These are phyloP conservation scores for Trifolium fragiferum DNA, from an alignment of 306 rosid genomes.

Conservation along the genomic window DNA sequence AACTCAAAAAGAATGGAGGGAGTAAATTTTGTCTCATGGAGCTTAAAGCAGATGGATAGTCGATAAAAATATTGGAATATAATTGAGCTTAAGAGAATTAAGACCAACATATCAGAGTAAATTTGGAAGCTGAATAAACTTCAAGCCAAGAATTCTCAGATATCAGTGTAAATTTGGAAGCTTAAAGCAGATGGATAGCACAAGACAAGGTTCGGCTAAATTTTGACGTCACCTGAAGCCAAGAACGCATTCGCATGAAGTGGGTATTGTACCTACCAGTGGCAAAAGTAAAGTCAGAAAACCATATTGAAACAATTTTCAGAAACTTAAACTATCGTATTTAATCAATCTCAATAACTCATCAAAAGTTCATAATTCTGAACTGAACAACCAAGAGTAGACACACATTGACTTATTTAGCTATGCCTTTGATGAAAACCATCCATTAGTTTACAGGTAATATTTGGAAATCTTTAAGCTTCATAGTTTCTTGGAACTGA, in stretches of 20 bases:
- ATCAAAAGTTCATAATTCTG: slow-evolving; percentile 4
- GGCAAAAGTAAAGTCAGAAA: slow-evolving; percentile 1
- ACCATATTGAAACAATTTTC: slow-evolving; percentile 6
- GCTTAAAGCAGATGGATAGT: no score
- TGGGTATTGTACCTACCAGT: neutral
- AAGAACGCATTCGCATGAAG: slow-evolving; percentile 4
- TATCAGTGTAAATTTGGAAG: no score
- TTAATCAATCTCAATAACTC: slow-evolving; percentile 18
- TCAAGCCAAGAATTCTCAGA: no score
- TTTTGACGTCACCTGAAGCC: slow-evolving; percentile 6
- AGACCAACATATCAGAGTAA: no score
- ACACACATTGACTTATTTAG: neutral
- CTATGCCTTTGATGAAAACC: neutral
- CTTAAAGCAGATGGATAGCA: no score
- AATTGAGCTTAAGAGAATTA: no score
- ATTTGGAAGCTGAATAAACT: no score
- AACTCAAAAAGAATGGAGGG: no score
- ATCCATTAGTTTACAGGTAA: neutral
- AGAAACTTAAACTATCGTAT: neutral
- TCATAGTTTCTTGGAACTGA: neutral
- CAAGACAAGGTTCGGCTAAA: neutral
- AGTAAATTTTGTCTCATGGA: no score
- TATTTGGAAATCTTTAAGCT: slow-evolving; percentile 16
- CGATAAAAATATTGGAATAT: no score
- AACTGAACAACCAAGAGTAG: neutral